These are phyloP conservation scores for Botryotinia narcissicola DNA, from an alignment of 2,329 filamentous ascomycete species.

Conservation along the genomic window DNA sequence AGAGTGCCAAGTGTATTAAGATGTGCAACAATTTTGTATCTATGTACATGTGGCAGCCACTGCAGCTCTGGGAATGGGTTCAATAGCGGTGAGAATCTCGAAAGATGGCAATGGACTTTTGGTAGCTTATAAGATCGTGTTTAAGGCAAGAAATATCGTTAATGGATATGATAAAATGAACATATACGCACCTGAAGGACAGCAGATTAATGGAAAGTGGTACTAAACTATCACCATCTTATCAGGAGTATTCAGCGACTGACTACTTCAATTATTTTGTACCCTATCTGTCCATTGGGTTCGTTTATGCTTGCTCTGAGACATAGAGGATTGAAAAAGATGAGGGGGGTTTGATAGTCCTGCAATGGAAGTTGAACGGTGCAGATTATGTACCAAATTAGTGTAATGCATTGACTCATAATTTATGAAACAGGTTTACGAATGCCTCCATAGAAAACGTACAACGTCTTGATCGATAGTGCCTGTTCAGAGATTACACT, in stretches of 20 bases:
- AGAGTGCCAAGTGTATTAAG: not conserved
- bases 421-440: not conserved
- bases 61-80: not conserved
- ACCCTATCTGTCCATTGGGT: not conserved
- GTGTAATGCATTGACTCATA: not conserved
- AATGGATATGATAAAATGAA: too few species aligned
- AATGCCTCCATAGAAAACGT: not conserved
- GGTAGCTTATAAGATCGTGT: not conserved
- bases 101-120: not conserved
- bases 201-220: not conserved
- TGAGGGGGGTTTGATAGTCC: not conserved
- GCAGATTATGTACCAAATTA: not conserved
- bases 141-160: not conserved
- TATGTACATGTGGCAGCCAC: not conserved
- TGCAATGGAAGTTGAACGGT: not conserved
- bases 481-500: too few species aligned
- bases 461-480: too few species aligned
- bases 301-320: not conserved
- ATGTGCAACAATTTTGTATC: not conserved
- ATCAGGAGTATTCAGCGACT: not conserved
- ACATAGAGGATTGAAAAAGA: not conserved
- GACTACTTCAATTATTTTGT: not conserved
- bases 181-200: too few species aligned
- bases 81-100: not conserved
- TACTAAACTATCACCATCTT: not conserved